Evolutionary conservation across 768 basidiomycete genomes (phyloP), one percentile per base, ranked within the genome.

Genomic region (Hericium rajendrae): DNA sequence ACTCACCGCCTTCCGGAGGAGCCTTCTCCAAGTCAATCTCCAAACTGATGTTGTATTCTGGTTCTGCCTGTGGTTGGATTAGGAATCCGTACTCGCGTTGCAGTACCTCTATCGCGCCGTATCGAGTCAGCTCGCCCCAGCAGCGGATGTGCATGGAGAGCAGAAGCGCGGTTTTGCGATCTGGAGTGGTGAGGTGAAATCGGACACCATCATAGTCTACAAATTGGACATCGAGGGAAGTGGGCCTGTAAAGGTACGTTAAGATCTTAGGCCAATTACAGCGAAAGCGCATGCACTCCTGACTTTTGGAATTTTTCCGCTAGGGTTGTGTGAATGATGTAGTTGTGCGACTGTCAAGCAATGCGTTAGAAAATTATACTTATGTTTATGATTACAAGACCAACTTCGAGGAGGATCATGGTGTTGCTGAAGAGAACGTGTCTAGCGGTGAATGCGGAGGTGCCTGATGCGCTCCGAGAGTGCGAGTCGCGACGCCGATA

Each of bases 191-290:
- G 51, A 98, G 73, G 70, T 88, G 94, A 74, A 97, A 99, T 48
- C 93, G 83, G 55, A 97, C 94, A 51, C 92, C 88, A 69, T 99
- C 97, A 64, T 93, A 99, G 73, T 99, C 97, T 54, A 98, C 97
- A 65, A 99, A 99, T 57, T 91, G 83, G 56, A 98, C 88, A 74
- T 99, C 97, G 59, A 97, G 77, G 32, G 88, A 84, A 6, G 88
- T 83, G 13, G 95, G 93, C 70, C 94, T 99, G 68, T 20, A 56
- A 32, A 50, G 28, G 54, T 22, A 22, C 26, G 59, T 56, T 59
- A 32, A 60, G 59, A 62, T 48, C 28, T 51, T 51, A 32, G 32
- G 32, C 5, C 4, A 32, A 32, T 32, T 54, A 1, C 8, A 54
- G 13, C 18, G 51, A 59, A 56, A 54, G 32, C n/a, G 62, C 51